These are phyloP conservation scores for Agapanthus africanus DNA, from an alignment of 106 monocot species.

Conservation along the genomic window DNA sequence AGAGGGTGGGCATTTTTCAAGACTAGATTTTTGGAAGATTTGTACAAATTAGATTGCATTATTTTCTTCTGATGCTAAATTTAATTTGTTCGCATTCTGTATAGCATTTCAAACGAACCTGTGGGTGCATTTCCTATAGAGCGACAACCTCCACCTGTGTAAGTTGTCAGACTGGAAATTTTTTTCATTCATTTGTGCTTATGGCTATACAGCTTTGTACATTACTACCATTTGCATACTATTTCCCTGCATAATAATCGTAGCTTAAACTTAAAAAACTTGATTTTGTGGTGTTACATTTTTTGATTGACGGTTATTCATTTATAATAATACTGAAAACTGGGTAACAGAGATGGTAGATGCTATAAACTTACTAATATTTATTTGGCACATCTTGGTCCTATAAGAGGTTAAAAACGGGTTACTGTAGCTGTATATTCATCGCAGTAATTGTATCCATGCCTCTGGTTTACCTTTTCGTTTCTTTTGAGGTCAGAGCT, in stretches of 20 bases:
- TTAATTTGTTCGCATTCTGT: neutral
- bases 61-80: neutral
- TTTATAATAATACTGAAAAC: neutral
- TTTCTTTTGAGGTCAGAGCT: neutral
- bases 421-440: neutral
- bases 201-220: neutral
- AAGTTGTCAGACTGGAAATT: neutral
- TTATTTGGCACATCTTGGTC: neutral
- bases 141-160: constrained; percentile 12
- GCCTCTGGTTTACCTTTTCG: neutral
- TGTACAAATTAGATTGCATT: neutral
- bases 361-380: no score
- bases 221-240: neutral
- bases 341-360: neutral
- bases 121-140: constrained; percentile 5
- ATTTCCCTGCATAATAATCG: neutral
- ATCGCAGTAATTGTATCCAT: neutral
- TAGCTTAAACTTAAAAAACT: neutral
- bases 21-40: no score
- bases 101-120: no score
- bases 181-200: neutral
- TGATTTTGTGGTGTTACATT: neutral
- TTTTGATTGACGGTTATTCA: neutral
- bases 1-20: no score
- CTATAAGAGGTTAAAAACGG: neutral